A percentile compares a stretch with the other conserved stretches of the same genome.
Evolutionary conservation across 306 rosid species (phyloP).

Genomic region (Lupinus albus): DNA sequence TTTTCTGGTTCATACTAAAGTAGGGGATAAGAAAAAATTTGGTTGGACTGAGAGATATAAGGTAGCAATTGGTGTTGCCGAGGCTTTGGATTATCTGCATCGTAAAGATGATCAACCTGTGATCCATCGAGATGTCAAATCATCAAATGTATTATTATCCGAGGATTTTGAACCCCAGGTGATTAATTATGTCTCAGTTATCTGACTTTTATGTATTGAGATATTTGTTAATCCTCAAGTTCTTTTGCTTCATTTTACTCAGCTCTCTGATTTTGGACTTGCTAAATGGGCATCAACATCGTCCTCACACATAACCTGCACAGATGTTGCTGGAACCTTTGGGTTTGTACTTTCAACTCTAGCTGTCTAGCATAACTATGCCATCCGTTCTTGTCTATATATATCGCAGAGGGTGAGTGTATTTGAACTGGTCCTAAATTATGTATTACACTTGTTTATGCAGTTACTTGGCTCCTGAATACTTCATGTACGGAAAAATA

Average conservation of each 20-base stretch:
- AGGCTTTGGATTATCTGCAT: slow-evolving; percentile 90
- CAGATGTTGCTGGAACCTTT: slow-evolving; percentile 95
- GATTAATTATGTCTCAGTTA: slow-evolving; percentile 33
- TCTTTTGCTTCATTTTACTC: slow-evolving; percentile 40
- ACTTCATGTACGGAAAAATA: slow-evolving; percentile 96
- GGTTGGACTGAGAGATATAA: slow-evolving; percentile 90
- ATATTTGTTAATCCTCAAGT: slow-evolving; percentile 27
- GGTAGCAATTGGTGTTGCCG: slow-evolving; percentile 88
- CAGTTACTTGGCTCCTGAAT: slow-evolving; percentile 98
- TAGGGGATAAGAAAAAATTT: slow-evolving; percentile 75
- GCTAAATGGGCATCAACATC: slow-evolving; percentile 83
- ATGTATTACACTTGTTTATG: slow-evolving; percentile 36
- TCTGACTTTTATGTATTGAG: neutral
- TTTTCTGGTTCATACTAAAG: slow-evolving; percentile 34
- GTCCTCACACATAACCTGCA: slow-evolving; percentile 79
- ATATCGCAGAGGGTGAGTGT: slow-evolving; percentile 2
- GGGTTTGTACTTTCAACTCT: slow-evolving; percentile 65
- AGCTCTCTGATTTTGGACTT: slow-evolving; percentile 98
- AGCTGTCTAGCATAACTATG: neutral
- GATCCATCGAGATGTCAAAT: slow-evolving; percentile 90
- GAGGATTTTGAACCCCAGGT: slow-evolving; percentile 97
- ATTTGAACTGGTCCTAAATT: slow-evolving; percentile 31
- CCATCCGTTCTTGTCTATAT: slow-evolving; percentile 5
- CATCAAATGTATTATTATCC: slow-evolving; percentile 80
- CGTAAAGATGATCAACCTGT: slow-evolving; percentile 61